These are phyloP conservation scores for Ophiostoma perfectum DNA, from an alignment of 2,329 filamentous ascomycete genomes.

Conservation along the genomic window DNA sequence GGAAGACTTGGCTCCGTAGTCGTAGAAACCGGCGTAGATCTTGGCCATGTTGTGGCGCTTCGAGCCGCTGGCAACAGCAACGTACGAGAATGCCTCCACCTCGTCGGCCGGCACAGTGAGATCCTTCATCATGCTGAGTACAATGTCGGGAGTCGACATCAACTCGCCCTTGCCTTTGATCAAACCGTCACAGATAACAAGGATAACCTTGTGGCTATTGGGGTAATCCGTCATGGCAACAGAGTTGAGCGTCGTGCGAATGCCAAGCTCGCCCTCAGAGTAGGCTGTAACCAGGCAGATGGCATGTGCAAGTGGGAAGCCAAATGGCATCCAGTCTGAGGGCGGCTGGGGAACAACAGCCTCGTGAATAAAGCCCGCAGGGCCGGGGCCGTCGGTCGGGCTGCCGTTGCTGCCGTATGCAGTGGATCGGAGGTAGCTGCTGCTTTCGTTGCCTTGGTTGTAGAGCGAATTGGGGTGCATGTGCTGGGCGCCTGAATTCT, in stretches of 20 bases:
- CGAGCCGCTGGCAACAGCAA: slow-evolving; percentile 88
- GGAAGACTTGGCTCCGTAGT: slow-evolving; percentile 76
- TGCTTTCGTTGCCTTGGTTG: slow-evolving; percentile 57
- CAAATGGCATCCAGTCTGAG: slow-evolving; percentile 94
- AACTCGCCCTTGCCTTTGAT: slow-evolving; percentile 93
- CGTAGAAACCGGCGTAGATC: slow-evolving; percentile 95
- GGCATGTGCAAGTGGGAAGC: slow-evolving; percentile 85
- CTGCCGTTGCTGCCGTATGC: slow-evolving; percentile 50
- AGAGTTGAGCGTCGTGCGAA: slow-evolving; percentile 91
- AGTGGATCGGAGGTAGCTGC: slow-evolving; percentile 60
- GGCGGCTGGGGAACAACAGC: slow-evolving; percentile 93
- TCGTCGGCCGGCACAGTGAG: slow-evolving; percentile 72
- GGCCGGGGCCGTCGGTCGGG: slow-evolving; percentile 65
- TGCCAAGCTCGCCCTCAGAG: slow-evolving; percentile 87
- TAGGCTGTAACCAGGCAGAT: slow-evolving; percentile 96
- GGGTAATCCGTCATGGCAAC: slow-evolving; percentile 97
- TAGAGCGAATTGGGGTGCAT: slow-evolving; percentile 69
- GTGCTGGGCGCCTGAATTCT: slow-evolving; percentile 59
- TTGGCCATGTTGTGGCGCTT: slow-evolving; percentile 99
- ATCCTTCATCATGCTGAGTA: slow-evolving; percentile 91
- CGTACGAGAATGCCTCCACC: slow-evolving; percentile 88
- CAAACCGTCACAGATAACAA: slow-evolving; percentile 94
- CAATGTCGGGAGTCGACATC: slow-evolving; percentile 82
- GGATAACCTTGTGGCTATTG: slow-evolving; percentile 96
- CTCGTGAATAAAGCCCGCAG: slow-evolving; percentile 93